A percentile compares a stretch with the other conserved stretches of the same genome.
These are phyloP conservation scores for Stemphylium lycopersici DNA, from an alignment of 2,329 filamentous ascomycete species.

Conservation along the genomic window DNA sequence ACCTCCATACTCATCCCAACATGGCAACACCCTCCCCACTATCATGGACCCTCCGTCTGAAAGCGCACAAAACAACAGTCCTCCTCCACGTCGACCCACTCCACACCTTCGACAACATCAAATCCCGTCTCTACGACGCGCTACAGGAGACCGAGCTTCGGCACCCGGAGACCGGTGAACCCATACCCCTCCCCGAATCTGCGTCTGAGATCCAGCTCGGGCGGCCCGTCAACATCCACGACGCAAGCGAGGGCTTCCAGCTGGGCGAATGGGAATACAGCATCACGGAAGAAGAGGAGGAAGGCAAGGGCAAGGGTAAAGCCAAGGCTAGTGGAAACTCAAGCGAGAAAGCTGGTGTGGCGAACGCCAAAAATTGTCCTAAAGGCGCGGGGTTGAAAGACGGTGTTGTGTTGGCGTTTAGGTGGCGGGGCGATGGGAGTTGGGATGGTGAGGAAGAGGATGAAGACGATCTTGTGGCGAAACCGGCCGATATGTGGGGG, in stretches of 20 bases:
- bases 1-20: background rate
- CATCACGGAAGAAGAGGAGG: constrained; percentile 34
- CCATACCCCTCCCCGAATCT: constrained; percentile 47
- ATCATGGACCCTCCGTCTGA: constrained; percentile 55
- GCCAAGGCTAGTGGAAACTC: constrained; percentile 38
- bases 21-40: constrained; percentile 34
- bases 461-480: constrained; percentile 13
- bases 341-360: constrained; percentile 3
- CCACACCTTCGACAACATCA: constrained; percentile 49
- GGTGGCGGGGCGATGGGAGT: constrained; percentile 39
- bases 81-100: constrained; percentile 55
- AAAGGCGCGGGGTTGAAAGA: constrained; percentile 47
- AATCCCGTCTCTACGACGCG: constrained; percentile 50
- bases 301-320: constrained; percentile 50
- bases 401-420: constrained; percentile 45
- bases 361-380: constrained; percentile 34
- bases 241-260: constrained; percentile 50
- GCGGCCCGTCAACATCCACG: constrained; percentile 48
- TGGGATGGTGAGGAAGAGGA: constrained; percentile 28
- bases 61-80: constrained; percentile 54
- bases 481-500: constrained; percentile 37
- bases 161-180: constrained; percentile 38
- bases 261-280: constrained; percentile 43
- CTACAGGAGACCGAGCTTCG: constrained; percentile 49
- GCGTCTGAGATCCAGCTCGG: constrained; percentile 51